phyloP scores from a whole-genome alignment of 306 rosid species.

The Castanea sativa region DNA sequence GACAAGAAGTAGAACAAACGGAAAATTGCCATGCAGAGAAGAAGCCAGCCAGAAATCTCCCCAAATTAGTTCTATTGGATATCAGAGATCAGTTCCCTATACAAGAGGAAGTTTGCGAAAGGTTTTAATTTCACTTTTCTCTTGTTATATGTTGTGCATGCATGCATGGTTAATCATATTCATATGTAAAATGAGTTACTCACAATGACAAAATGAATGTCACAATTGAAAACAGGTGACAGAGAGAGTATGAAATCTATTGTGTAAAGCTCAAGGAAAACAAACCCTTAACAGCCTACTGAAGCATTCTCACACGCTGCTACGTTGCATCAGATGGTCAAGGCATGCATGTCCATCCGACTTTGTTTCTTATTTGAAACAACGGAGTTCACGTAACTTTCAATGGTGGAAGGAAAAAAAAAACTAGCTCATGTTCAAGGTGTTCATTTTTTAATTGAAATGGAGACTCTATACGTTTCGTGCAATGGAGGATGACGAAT shows the following conservation, averaged over 20 bases:
- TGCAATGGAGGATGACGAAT: neutral
- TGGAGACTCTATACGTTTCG: neutral
- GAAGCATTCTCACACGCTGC: constrained; percentile 73
- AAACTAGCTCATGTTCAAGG: neutral
- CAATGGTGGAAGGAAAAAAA: neutral
- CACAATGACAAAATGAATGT: neutral
- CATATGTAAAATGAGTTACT: neutral
- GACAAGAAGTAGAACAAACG: constrained; percentile 69
- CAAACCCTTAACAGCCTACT: constrained; percentile 54
- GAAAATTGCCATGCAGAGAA: constrained; percentile 60
- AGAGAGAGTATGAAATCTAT: constrained; percentile 53
- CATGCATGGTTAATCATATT: neutral
- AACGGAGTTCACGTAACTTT: neutral
- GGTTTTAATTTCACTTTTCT: constrained; percentile 33
- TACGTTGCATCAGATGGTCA: constrained; percentile 41
- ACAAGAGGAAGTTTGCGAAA: constrained; percentile 65
- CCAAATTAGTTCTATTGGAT: constrained; percentile 40
- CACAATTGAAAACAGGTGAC: constrained; percentile 50
- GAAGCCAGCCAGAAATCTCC: constrained; percentile 68
- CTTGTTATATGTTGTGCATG: neutral
- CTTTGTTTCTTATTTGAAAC: neutral
- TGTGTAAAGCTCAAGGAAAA: constrained; percentile 62
- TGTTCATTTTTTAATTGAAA: neutral
- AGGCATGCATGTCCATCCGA: neutral
- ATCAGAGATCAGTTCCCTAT: constrained; percentile 70